These are phyloP conservation scores for Kodamaea plutei DNA, from an alignment of 1,139 yeast genomes.

Conservation along the genomic window DNA sequence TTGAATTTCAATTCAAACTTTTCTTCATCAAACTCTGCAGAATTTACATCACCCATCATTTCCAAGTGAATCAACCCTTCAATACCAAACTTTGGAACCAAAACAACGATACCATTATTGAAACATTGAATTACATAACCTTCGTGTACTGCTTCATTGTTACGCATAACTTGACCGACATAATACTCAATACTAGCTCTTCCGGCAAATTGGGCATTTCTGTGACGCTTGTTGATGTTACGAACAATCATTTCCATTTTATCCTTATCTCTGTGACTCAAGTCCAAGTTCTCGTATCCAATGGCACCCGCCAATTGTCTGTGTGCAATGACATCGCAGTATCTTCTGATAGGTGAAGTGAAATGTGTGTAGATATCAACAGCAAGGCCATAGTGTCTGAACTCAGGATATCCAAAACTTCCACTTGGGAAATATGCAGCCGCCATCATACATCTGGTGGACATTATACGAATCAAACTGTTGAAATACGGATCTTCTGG, in stretches of 20 bases:
- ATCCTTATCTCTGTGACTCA: constrained; percentile 78
- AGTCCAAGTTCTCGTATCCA: constrained; percentile 81
- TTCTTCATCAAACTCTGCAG: constrained; percentile 74
- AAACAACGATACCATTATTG: constrained; percentile 89
- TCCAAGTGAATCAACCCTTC: constrained; percentile 89
- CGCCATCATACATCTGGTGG: constrained; percentile 98
- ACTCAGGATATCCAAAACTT: constrained; percentile 88
- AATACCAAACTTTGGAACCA: constrained; percentile 96
- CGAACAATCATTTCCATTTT: constrained; percentile 88
- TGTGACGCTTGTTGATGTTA: constrained; percentile 89
- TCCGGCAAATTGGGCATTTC: constrained; percentile 99
- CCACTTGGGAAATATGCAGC: constrained; percentile 98
- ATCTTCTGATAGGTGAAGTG: constrained; percentile 97
- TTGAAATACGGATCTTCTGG: constrained; percentile 85
- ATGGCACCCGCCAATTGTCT: constrained; percentile 97
- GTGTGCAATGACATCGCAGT: constrained; percentile 96
- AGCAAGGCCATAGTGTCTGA: constrained; percentile 95
- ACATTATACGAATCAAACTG: constrained; percentile 91
- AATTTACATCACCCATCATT: constrained; percentile 59
- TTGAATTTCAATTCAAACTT: constrained; percentile 62
- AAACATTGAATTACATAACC: constrained; percentile 92
- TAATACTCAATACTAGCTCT: constrained; percentile 96
- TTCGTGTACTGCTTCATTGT: constrained; percentile 68
- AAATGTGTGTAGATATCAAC: constrained; percentile 97
- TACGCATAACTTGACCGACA: constrained; percentile 95